These are phyloP conservation scores for Chlamydomonas reinhardtii DNA, from an alignment of 163 green algal species.

Conservation along the genomic window DNA sequence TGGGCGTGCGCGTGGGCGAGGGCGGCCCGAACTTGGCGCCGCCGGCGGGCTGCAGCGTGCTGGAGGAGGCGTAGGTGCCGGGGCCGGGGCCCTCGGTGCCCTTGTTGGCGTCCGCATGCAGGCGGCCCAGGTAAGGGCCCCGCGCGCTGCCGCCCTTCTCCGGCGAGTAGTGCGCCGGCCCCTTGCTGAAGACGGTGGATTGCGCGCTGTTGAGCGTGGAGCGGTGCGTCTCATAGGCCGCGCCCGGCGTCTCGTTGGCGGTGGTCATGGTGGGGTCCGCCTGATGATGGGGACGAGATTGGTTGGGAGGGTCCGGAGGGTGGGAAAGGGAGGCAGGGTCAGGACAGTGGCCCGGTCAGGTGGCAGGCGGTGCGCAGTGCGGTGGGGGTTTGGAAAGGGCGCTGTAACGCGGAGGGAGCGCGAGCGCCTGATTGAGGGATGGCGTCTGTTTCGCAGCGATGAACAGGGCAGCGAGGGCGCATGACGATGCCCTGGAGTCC, in stretches of 20 bases:
- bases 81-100: slow-evolving; percentile 24
- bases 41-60: not conserved
- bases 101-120: slow-evolving; percentile 2
- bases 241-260: not conserved
- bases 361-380: too few species aligned
- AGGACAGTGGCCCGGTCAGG: too few species aligned
- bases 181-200: not conserved
- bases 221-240: slow-evolving; percentile 1
- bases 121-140: slow-evolving; percentile 30
- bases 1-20: slow-evolving; percentile 13
- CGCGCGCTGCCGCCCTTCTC: slow-evolving; percentile 30
- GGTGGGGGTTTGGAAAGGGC: too few species aligned
- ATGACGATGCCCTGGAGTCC: too few species aligned
- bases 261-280: slow-evolving; percentile 10
- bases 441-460: too few species aligned
- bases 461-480: too few species aligned
- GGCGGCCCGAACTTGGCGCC: slow-evolving; percentile 22
- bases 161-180: slow-evolving; percentile 24
- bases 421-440: too few species aligned
- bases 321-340: not conserved
- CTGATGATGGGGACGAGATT: not conserved
- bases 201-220: not conserved
- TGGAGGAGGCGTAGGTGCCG: not conserved
- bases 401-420: too few species aligned
- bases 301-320: not conserved